Conservation (phyloP, 148 eudicot genomes). For the Beta vulgaris region DNA sequence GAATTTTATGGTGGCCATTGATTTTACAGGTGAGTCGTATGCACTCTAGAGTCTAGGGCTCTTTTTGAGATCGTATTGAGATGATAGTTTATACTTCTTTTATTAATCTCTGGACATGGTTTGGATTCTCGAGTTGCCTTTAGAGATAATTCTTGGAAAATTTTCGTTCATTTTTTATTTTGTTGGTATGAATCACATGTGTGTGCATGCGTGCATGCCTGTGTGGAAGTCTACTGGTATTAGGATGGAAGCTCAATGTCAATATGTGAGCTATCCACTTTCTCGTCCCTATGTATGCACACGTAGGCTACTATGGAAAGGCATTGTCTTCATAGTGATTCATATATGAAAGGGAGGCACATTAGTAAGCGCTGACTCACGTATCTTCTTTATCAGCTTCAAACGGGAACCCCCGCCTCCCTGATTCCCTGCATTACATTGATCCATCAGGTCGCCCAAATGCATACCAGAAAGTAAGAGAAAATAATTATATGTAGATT, state of each 20-base stretch:
- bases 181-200: background rate
- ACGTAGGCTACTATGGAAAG: conserved; percentile 11
- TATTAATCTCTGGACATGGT: background rate
- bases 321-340: no score
- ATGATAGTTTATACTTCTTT: background rate
- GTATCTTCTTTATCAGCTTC: conserved; percentile 68
- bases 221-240: no score
- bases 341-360: conserved; percentile 3
- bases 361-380: conserved; percentile 19
- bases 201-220: background rate
- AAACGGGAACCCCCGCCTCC: conserved; percentile 97
- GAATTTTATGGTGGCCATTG: conserved; percentile 98
- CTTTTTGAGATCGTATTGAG: background rate
- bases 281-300: conserved; percentile 9
- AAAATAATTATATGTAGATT: conserved; percentile 4
- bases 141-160: background rate
- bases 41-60: background rate
- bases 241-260: background rate
- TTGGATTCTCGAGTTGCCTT: background rate
- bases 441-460: conserved; percentile 99
- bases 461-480: conserved; percentile 92
- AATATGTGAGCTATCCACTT: conserved; percentile 2
- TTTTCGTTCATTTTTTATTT: background rate
- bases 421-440: conserved; percentile 95
- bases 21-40: conserved; percentile 74